Conservation (phyloP, 1,139 yeast species). For the Hemisphaericaspora xylanilytica region DNA sequence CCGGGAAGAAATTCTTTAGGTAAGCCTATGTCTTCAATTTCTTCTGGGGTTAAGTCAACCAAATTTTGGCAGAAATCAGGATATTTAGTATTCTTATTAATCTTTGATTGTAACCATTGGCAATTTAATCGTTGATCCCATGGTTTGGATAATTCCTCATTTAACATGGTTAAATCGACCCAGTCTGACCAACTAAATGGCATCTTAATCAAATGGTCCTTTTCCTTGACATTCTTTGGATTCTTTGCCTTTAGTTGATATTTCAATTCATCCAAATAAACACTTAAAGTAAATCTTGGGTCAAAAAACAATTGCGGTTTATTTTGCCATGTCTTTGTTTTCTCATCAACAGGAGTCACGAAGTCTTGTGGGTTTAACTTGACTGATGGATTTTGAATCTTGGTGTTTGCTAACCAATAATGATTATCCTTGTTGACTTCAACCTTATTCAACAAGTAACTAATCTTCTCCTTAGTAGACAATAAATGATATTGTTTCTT, state of each 20-base stretch:
- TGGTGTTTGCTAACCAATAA: conserved; percentile 30
- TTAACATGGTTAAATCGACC: conserved; percentile 30
- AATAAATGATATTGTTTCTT: conserved; percentile 19
- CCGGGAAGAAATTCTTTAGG: conserved; percentile 34
- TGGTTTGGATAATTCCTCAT: conserved; percentile 39
- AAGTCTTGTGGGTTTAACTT: conserved; percentile 22
- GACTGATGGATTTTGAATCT: conserved; percentile 21
- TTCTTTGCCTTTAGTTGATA: conserved; percentile 16
- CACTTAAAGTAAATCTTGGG: conserved; percentile 25
- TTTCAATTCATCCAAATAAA: conserved; percentile 22
- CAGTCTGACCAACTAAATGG: conserved; percentile 42
- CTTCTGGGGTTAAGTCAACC: conserved; percentile 14
- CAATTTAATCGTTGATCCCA: conserved; percentile 37
- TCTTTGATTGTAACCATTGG: conserved; percentile 24
- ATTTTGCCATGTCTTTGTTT: conserved; percentile 14
- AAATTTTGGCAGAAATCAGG: conserved; percentile 20
- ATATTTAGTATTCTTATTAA: conserved; percentile 25
- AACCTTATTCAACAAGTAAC: conserved; percentile 24
- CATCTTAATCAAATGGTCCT: conserved; percentile 20
- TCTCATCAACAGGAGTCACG: conserved; percentile 17
- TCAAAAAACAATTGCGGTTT: conserved; percentile 21
- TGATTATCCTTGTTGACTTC: conserved; percentile 22
- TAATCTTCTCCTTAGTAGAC: conserved; percentile 21
- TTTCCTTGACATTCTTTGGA: conserved; percentile 17
- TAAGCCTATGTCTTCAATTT: conserved; percentile 13